A percentile compares a stretch with the other conserved stretches of the same genome.
Evolutionary conservation across 345 rosid species (phyloP).

Genomic region (Erysimum cheiranthoides): DNA sequence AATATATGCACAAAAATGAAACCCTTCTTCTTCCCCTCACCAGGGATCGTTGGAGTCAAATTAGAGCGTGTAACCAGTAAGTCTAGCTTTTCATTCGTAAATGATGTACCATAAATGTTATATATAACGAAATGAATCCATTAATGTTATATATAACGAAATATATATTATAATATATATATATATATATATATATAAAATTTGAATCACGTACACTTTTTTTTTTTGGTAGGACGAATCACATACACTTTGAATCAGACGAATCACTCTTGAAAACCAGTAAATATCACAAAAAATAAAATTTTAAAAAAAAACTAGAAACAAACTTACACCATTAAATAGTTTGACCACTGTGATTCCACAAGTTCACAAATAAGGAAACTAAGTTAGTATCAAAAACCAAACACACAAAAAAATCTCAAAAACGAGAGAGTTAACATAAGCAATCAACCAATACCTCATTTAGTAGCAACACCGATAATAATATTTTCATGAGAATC

Average conservation of each 20-base stretch:
- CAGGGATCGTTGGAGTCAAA: no score
- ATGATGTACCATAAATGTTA: no score
- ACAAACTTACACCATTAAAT: slow-evolving; percentile 85
- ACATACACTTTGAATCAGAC: background rate
- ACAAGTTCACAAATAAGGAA: slow-evolving; percentile 24
- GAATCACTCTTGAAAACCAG: background rate
- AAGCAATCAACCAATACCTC: slow-evolving; percentile 69
- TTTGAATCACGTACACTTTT: no score
- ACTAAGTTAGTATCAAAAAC: slow-evolving; percentile 42
- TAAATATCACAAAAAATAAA: background rate
- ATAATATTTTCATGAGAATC: slow-evolving; percentile 87
- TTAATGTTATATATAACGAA: no score
- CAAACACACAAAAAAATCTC: slow-evolving; percentile 18
- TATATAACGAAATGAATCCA: no score
- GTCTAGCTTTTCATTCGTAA: no score
- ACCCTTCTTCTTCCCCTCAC: no score
- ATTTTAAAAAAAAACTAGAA: slow-evolving; percentile 14
- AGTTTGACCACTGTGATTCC: slow-evolving; percentile 80
- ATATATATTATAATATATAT: no score
- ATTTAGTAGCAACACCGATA: slow-evolving; percentile 90
- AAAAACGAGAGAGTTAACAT: background rate
- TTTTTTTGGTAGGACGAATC: no score
- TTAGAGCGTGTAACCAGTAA: no score
- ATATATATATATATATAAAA: no score
- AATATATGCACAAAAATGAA: no score